Conservation (phyloP, 306 rosid genomes). For the Acmispon strigosus region DNA sequence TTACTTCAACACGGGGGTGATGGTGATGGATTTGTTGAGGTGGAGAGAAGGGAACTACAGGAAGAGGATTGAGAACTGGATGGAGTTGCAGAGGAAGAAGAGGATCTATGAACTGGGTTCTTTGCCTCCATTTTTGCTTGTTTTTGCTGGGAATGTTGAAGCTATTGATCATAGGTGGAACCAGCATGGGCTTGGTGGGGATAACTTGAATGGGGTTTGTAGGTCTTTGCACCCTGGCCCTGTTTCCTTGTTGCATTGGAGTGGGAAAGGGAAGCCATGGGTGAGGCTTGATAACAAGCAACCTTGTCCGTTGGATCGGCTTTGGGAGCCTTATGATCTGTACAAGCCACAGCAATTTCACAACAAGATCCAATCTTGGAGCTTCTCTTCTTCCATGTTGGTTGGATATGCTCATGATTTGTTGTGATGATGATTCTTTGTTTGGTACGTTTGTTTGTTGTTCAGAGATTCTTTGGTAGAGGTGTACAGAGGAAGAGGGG, state of each 20-base stretch:
- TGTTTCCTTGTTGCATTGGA: constrained; percentile 87
- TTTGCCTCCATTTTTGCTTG: constrained; percentile 72
- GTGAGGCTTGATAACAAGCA: constrained; percentile 65
- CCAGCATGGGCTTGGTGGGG: constrained; percentile 94
- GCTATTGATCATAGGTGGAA: constrained; percentile 88
- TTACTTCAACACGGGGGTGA: constrained; percentile 92
- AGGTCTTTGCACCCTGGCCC: constrained; percentile 90
- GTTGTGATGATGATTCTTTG: constrained; percentile 16
- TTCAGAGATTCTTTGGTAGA: constrained; percentile 43
- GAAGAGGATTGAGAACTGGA: constrained; percentile 79
- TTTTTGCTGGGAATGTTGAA: constrained; percentile 76
- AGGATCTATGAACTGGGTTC: constrained; percentile 90
- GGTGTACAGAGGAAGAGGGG: constrained; percentile 46
- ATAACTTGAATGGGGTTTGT: constrained; percentile 76
- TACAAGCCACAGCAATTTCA: constrained; percentile 20
- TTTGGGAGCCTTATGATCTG: constrained; percentile 95
- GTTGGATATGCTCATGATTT: constrained; percentile 48
- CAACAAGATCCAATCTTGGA: constrained; percentile 13
- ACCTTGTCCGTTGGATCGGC: constrained; percentile 67
- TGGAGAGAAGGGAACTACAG: constrained; percentile 73
- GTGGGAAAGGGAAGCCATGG: constrained; percentile 99
- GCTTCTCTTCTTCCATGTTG: constrained; percentile 40
- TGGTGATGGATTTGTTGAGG: constrained; percentile 72
- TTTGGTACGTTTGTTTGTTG: constrained; percentile 22
- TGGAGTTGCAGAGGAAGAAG: constrained; percentile 66